Percentiles rank a stretch among this genome's conserved stretches.
Conservation (phyloP, 2,329 filamentous ascomycete species). For the Diaporthe amygdali region DNA sequence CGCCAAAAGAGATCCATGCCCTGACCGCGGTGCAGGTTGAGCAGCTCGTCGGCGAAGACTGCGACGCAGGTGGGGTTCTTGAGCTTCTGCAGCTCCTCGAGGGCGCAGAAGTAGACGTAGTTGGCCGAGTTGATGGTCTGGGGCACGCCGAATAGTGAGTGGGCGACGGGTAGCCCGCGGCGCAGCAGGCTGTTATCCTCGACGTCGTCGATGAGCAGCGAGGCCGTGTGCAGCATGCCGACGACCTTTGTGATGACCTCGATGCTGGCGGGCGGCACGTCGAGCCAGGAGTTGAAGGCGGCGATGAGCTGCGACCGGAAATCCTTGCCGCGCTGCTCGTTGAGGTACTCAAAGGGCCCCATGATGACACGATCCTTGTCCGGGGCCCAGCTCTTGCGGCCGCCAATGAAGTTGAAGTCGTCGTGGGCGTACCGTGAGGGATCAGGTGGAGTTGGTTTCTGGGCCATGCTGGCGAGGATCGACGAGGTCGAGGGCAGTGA, state of each 20-base stretch:
- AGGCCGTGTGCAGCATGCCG: slow-evolving; percentile 86
- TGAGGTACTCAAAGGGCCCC: slow-evolving; percentile 82
- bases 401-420: slow-evolving; percentile 56
- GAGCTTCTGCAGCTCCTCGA: slow-evolving; percentile 76
- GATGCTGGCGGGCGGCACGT: slow-evolving; percentile 73
- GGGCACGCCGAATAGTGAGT: slow-evolving; percentile 82
- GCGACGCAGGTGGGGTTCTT: slow-evolving; percentile 68
- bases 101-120: slow-evolving; percentile 83
- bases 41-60: slow-evolving; percentile 81
- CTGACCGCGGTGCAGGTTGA: slow-evolving; percentile 85
- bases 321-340: slow-evolving; percentile 82
- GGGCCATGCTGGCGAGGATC: slow-evolving; percentile 42
- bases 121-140: slow-evolving; percentile 93
- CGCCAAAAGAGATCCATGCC: slow-evolving; percentile 94
- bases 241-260: slow-evolving; percentile 79
- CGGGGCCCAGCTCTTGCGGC: slow-evolving; percentile 65
- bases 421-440: slow-evolving; percentile 59
- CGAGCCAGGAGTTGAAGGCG: slow-evolving; percentile 81
- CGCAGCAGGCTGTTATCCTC: slow-evolving; percentile 74
- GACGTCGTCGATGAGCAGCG: slow-evolving; percentile 84
- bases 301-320: slow-evolving; percentile 80
- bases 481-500: slow-evolving; percentile 36
- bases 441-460: slow-evolving; percentile 47
- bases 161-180: slow-evolving; percentile 80
- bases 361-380: slow-evolving; percentile 80